A percentile compares a stretch with the other conserved stretches of the same genome.
phyloP scores from a whole-genome alignment of 139 green algal genomes.

The Trebouxia sp. region DNA sequence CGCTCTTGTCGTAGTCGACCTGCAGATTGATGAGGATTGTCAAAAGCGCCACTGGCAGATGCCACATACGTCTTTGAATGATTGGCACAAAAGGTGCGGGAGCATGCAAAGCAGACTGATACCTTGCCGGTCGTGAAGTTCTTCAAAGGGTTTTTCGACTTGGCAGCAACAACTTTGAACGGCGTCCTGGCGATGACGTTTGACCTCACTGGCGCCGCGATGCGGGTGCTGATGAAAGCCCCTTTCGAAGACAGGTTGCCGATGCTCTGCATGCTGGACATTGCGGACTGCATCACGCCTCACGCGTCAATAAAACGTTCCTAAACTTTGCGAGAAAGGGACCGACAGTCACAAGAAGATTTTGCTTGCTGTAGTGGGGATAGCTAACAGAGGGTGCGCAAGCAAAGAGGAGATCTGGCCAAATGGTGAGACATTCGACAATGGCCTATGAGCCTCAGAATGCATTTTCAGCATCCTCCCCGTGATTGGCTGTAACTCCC shows the following conservation, averaged over 20 bases:
- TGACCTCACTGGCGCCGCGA: not conserved
- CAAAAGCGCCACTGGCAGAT: not conserved
- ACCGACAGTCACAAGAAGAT: no score
- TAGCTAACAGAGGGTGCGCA: no score
- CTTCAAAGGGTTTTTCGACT: not conserved
- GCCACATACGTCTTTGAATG: no score
- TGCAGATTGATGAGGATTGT: not conserved
- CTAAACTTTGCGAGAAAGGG: no score
- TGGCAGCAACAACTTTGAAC: not conserved
- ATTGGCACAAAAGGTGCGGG: not conserved
- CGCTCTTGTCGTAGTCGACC: conserved; percentile 22
- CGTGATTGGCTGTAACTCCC: no score
- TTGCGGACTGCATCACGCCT: no score
- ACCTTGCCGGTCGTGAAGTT: not conserved
- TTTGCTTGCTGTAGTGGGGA: no score
- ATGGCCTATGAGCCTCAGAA: no score
- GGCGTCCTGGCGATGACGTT: not conserved
- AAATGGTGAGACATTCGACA: no score
- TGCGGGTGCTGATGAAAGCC: not conserved
- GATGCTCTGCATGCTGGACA: conserved; percentile 4
- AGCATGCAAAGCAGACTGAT: not conserved
- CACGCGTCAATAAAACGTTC: no score
- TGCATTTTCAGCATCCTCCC: no score
- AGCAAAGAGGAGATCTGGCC: no score
- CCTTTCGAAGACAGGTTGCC: not conserved